These are phyloP conservation scores for Coemansia sp. DNA, from an alignment of 192 early-diverging fungal species.

Conservation along the genomic window DNA sequence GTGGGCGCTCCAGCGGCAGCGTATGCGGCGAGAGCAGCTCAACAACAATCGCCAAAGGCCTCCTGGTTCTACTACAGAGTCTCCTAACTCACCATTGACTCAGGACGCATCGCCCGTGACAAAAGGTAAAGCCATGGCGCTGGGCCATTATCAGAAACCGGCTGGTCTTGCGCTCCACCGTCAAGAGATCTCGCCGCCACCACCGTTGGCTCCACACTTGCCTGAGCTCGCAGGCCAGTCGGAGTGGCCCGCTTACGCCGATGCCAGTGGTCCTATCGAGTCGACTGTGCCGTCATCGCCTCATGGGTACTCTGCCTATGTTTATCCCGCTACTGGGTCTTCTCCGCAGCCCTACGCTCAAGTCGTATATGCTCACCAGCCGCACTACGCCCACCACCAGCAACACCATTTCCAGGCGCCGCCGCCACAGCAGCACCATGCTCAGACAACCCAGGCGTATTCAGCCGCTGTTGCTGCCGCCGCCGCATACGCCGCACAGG, in stretches of 20 bases:
- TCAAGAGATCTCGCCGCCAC: conserved; percentile 5
- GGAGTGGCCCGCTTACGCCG: conserved; percentile 12
- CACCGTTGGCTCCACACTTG: conserved; percentile 15
- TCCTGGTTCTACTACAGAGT: conserved; percentile 14
- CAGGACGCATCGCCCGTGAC: conserved; percentile 16
- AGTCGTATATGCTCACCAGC: conserved; percentile 6
- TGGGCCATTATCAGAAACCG: conserved; percentile 15
- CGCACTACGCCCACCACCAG: conserved; percentile 23
- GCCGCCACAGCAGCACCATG: conserved; percentile 15
- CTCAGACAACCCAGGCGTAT: conserved; percentile 16
- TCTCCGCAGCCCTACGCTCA: conserved; percentile 11
- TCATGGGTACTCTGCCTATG: conserved; percentile 1
- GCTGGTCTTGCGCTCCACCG: conserved; percentile 6
- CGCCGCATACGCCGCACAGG: neutral
- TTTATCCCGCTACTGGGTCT: neutral
- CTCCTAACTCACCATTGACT: conserved; percentile 20
- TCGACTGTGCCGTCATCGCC: conserved; percentile 9
- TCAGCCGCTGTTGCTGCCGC: neutral
- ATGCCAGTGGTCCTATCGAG: conserved; percentile 7
- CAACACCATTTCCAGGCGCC: conserved; percentile 20
- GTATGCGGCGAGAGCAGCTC: conserved; percentile 40
- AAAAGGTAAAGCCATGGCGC: neutral
- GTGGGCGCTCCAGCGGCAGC: conserved; percentile 49
- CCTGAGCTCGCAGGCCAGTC: conserved; percentile 24
- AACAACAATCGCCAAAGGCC: conserved; percentile 13